phyloP scores from a whole-genome alignment of 2,329 filamentous ascomycete species.

The Aureobasidium sp. region DNA sequence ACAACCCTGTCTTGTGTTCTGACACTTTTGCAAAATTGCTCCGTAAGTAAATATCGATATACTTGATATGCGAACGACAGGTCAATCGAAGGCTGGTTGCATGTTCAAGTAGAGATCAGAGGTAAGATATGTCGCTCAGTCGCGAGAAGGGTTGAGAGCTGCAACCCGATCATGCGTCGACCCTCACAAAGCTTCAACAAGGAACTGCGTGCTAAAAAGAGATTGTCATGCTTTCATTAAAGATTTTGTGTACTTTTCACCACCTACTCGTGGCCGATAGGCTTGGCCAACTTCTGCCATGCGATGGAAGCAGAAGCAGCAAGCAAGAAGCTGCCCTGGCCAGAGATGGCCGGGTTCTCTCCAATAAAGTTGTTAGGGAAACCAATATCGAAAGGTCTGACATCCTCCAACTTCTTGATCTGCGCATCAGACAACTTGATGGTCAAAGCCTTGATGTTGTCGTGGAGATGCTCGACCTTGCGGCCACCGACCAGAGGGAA shows the following conservation, averaged over 20 bases:
- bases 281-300: conserved; percentile 22
- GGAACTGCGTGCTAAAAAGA: background rate
- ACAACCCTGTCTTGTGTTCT: too few species aligned
- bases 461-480: conserved; percentile 60
- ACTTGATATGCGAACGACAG: too few species aligned
- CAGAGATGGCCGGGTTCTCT: conserved; percentile 22
- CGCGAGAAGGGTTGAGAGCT: too few species aligned
- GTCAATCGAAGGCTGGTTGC: too few species aligned
- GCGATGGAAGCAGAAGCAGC: conserved; percentile 22
- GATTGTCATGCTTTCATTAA: background rate
- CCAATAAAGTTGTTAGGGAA: conserved; percentile 50
- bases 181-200: too few species aligned
- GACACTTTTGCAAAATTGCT: too few species aligned
- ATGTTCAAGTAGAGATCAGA: too few species aligned
- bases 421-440: conserved; percentile 50
- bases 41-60: too few species aligned
- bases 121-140: too few species aligned
- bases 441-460: conserved; percentile 56
- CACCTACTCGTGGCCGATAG: conserved; percentile 27
- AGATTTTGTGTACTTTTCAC: background rate
- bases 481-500: conserved; percentile 67
- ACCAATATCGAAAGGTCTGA: conserved; percentile 50
- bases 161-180: too few species aligned
- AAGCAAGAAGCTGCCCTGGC: conserved; percentile 21
- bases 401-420: conserved; percentile 54